Conservation (phyloP, 495 filamentous ascomycete genomes). For the Podospora comata region DNA sequence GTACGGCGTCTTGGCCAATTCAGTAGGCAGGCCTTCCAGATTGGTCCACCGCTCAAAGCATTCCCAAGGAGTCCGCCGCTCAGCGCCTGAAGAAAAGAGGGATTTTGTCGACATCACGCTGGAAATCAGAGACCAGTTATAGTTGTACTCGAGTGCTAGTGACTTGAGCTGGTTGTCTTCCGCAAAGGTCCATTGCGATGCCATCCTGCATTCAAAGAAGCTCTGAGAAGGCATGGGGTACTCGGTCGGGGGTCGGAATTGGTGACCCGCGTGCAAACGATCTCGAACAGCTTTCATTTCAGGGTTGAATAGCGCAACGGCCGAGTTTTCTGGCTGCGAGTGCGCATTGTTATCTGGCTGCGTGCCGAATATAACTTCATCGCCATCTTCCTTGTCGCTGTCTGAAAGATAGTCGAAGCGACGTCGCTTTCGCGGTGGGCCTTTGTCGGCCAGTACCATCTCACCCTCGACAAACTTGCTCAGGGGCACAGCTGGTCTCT, state of each 20-base stretch:
- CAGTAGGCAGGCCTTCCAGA: slow-evolving; percentile 80
- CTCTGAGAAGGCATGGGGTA: slow-evolving; percentile 79
- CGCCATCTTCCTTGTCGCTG: slow-evolving; percentile 58
- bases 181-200: slow-evolving; percentile 84
- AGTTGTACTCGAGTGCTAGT: slow-evolving; percentile 85
- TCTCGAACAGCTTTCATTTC: slow-evolving; percentile 89
- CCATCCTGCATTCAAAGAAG: slow-evolving; percentile 80
- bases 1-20: slow-evolving; percentile 91
- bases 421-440: slow-evolving; percentile 69
- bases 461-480: slow-evolving; percentile 83
- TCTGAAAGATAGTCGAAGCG: slow-evolving; percentile 74
- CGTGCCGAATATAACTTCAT: slow-evolving; percentile 45
- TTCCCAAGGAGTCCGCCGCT: slow-evolving; percentile 95
- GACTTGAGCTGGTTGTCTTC: slow-evolving; percentile 87
- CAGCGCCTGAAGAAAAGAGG: slow-evolving; percentile 72
- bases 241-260: slow-evolving; percentile 90
- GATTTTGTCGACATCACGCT: slow-evolving; percentile 71
- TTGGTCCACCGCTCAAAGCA: slow-evolving; percentile 96
- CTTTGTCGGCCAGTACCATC: slow-evolving; percentile 62
- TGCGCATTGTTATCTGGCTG: slow-evolving; percentile 40
- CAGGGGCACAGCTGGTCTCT: slow-evolving; percentile 71
- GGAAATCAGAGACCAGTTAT: slow-evolving; percentile 95
- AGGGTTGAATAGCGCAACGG: slow-evolving; percentile 82
- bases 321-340: slow-evolving; percentile 64
- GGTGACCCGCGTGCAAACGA: slow-evolving; percentile 84